phyloP scores from a whole-genome alignment of 345 rosid species.

The Triadica sebifera region DNA sequence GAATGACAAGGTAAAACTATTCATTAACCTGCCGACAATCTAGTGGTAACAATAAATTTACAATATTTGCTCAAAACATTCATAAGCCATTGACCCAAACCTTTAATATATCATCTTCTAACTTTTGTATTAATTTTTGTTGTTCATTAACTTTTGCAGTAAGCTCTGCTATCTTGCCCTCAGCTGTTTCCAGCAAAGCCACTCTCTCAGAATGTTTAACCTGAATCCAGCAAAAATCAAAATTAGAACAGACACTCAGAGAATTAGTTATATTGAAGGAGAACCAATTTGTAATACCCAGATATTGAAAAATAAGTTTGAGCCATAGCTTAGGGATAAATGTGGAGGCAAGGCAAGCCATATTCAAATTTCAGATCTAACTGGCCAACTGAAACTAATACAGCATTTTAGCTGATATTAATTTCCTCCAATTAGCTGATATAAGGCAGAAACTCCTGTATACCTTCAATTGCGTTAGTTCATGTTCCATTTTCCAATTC shows the following conservation, averaged over 20 bases:
- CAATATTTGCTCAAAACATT: slow-evolving; percentile 4
- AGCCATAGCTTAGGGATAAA: not conserved
- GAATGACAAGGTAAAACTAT: not conserved
- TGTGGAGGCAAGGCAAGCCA: not conserved
- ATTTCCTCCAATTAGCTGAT: no score
- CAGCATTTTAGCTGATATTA: not conserved
- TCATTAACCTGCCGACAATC: slow-evolving; percentile 1
- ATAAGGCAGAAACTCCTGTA: slow-evolving; percentile 5
- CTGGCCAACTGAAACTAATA: not conserved
- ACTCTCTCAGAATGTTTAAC: slow-evolving; percentile 79
- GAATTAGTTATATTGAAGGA: not conserved
- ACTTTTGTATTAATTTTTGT: slow-evolving; percentile 80
- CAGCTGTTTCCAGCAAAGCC: slow-evolving; percentile 73
- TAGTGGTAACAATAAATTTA: slow-evolving; percentile 8
- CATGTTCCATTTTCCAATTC: slow-evolving; percentile 95
- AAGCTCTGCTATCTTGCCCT: slow-evolving; percentile 67
- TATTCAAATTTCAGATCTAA: slow-evolving; percentile 4
- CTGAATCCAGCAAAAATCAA: slow-evolving; percentile 36
- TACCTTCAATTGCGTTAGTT: slow-evolving; percentile 91
- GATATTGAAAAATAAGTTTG: not conserved
- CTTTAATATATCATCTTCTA: slow-evolving; percentile 96
- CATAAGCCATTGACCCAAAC: slow-evolving; percentile 40
- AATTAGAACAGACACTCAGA: slow-evolving; percentile 1
- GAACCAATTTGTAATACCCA: slow-evolving; percentile 8
- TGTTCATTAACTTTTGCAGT: slow-evolving; percentile 71